A percentile compares a stretch with the other conserved stretches of the same genome.
Evolutionary conservation across 768 basidiomycete genomes (phyloP).

Genomic region (Gelatoporia subvermispora): DNA sequence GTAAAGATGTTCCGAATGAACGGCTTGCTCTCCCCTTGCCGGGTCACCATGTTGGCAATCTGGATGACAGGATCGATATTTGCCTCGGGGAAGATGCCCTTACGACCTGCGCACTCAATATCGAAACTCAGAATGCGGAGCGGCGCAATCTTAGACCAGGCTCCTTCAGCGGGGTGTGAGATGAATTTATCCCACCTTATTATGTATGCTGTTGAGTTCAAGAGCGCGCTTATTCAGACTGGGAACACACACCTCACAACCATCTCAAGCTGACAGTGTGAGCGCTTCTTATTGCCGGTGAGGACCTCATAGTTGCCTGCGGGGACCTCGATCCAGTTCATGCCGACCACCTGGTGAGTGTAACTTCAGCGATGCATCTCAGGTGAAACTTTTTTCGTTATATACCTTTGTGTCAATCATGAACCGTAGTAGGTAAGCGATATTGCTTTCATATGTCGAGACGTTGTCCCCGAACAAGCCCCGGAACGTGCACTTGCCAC

Average conservation of each 20-base stretch:
- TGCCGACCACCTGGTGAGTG: constrained; percentile 74
- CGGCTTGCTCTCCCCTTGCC: constrained; percentile 90
- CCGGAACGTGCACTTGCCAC: constrained; percentile 46
- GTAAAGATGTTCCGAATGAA: constrained; percentile 98
- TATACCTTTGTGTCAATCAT: constrained; percentile 95
- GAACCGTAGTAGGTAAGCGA: constrained; percentile 85
- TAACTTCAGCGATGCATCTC: neutral
- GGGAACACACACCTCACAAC: constrained; percentile 52
- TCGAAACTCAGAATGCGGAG: constrained; percentile 94
- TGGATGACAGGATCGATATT: constrained; percentile 92
- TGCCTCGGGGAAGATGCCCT: constrained; percentile 95
- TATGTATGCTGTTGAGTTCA: too few species aligned
- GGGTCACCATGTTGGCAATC: constrained; percentile 98
- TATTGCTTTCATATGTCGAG: constrained; percentile 90
- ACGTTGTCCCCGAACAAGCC: constrained; percentile 44
- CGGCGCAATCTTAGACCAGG: constrained; percentile 90
- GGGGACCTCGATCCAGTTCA: constrained; percentile 98
- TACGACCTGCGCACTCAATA: constrained; percentile 97
- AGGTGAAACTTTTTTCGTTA: neutral
- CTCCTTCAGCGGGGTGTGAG: constrained; percentile 87
- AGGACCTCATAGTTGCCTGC: constrained; percentile 73
- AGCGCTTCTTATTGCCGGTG: constrained; percentile 53
- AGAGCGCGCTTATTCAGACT: too few species aligned
- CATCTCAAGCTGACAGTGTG: constrained; percentile 88
- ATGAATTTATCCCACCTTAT: constrained; percentile 80